Evolutionary conservation across 108 stramenopile species (phyloP), one percentile per base, ranked within the genome.

Genomic region (Conticribra weissflogii): DNA sequence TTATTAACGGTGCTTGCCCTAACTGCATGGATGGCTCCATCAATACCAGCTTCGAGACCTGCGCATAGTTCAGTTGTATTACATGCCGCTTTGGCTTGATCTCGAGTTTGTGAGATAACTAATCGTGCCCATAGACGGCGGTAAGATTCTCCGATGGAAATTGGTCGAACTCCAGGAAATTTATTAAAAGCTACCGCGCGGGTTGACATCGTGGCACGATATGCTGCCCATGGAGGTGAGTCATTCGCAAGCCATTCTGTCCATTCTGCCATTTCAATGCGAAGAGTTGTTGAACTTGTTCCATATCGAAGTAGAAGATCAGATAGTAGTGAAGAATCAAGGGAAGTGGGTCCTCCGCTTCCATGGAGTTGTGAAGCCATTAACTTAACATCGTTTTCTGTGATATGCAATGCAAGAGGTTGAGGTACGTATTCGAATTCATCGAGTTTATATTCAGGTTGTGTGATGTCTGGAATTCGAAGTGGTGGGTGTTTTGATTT

Each of bases 161-260:
- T 24, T 1, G 81, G 81, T 21, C 78, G 73, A 8, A 66, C 54
- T 16, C 83, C 83, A 14, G 78, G 74, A 15, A 53, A 31, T 46
- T 84, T 84, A 64, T 76, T 70, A 12, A 84, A 36, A 8, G 78
- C 83, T n/a, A 80, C 46, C 14, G 78, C 63, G 17, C 76, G 71
- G 7, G 36, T 16, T 9, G 63, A 18, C 71, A 72, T 71, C 12
- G 76, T 15, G 1, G 61, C 61, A 49, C 61, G 61, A 25, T 45
- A 45, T 3, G 61, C 61, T 4, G 61, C 61, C 61, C 61, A 62
- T 15, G 51, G 49, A 25, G 63, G 63, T 2, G 63, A 64, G 16
- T 14, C 9, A 32, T 64, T 64, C 3, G 16, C 18, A 2, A 64
- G 63, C 63, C 63, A 64, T 16, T 64, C 18, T 4, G 48, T 16